Evolutionary conservation across 192 early-diverging fungal genomes (phyloP).

Genomic region (Entomortierella lignicola): DNA sequence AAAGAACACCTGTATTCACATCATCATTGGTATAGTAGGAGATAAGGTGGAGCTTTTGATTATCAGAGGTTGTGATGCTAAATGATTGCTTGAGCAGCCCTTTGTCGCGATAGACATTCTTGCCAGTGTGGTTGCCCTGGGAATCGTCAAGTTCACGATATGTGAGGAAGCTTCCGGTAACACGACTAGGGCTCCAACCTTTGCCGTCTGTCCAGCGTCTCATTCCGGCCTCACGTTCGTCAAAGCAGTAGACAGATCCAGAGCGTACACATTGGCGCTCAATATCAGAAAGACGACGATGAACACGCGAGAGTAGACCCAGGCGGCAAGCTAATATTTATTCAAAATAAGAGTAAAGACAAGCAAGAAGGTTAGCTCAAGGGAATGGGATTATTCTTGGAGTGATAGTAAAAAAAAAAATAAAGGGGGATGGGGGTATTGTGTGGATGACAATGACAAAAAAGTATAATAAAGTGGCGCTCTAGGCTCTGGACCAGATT

Average conservation of each 20-base stretch:
- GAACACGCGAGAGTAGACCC: conserved; percentile 77
- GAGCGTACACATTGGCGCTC: conserved; percentile 86
- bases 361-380: conserved; percentile 5
- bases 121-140: conserved; percentile 29
- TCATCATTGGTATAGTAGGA: conserved; percentile 90
- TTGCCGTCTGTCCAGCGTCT: conserved; percentile 95
- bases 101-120: conserved; percentile 72
- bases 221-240: conserved; percentile 92
- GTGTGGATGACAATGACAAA: neutral
- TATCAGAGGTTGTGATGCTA: conserved; percentile 84
- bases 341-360: neutral
- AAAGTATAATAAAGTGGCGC: no score
- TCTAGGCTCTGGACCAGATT: no score
- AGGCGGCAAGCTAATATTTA: conserved; percentile 72
- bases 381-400: neutral
- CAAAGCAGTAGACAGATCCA: conserved; percentile 92
- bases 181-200: conserved; percentile 90
- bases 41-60: conserved; percentile 88
- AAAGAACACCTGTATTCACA: conserved; percentile 69
- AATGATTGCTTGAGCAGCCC: conserved; percentile 93
- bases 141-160: conserved; percentile 83
- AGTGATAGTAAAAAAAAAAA: conserved; percentile 1
- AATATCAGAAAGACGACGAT: conserved; percentile 83
- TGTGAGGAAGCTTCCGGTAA: conserved; percentile 88
- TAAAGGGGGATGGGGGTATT: neutral